Evolutionary conservation across 805 yeast genomes (phyloP), one percentile per base, ranked within the genome.

Genomic region (Yarrowia keelungensis): DNA sequence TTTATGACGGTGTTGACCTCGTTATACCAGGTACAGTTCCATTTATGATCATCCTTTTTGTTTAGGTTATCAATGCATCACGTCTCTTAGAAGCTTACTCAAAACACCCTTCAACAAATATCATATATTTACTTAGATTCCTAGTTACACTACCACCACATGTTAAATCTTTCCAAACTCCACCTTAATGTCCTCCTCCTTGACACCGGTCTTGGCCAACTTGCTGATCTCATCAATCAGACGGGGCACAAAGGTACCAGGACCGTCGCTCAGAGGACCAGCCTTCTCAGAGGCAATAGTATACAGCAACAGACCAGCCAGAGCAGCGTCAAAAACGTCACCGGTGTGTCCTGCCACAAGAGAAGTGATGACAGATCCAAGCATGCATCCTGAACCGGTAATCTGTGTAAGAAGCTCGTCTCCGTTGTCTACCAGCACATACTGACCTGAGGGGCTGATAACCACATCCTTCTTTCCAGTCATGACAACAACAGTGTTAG

Each of bases 361-460:
- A 1, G 90, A 80, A 0, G 90, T 87, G 67, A 91, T 85, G 0
- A 86, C 83, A 54, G 92, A 86, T 1, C 97, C 97, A 46, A 92
- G 78, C 0, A 94, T 85, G 71, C 97, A 92, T 0, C 97, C 97
- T 2, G 92, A 0, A 5, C 96, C 97, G 0, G 97, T 91, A 5
- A 91, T 84, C 11, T 79, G 75, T 0, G 88, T 88, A 89, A 91
- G 87, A 16, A 87, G 72, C 22, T 78, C 77, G 72, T 85, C 83
- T 0, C 95, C 92, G 7, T 93, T 94, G 9, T 73, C 69, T 5
- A 87, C 16, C 4, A 45, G n/a, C 2, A 42, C 51, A 16, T 35
- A 51, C 15, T 32, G 14, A 3, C 65, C 62, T 12, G 41, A 51
- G 16, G 69, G 62, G 0, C 35, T 19, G 3, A 81, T 84, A 10